Evolutionary conservation across 2,329 filamentous ascomycete species (phyloP).

Genomic region (Colletotrichum lupini): DNA sequence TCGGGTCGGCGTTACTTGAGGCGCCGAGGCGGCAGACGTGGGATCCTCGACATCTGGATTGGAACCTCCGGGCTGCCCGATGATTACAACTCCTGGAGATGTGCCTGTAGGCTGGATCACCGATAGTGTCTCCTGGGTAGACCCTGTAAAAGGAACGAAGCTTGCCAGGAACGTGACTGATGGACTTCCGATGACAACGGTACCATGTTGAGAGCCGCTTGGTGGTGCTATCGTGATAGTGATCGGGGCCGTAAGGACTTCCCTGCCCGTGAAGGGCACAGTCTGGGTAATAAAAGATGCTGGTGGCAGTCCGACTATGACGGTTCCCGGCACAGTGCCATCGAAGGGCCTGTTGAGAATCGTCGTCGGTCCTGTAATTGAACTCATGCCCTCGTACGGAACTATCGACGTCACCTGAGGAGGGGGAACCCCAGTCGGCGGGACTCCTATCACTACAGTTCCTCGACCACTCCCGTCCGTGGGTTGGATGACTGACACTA

Average conservation of each 20-base stretch:
- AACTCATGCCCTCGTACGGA: background rate
- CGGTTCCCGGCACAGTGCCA: background rate
- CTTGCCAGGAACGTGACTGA: background rate
- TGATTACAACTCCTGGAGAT: conserved; percentile 14
- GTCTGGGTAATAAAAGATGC: conserved; percentile 6
- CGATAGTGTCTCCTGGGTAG: conserved; percentile 6
- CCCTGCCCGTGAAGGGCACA: background rate
- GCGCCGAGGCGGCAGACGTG: background rate
- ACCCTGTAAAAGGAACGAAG: background rate
- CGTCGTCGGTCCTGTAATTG: conserved; percentile 17
- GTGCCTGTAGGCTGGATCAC: conserved; percentile 21
- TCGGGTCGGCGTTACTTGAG: background rate
- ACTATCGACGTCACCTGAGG: conserved; percentile 28
- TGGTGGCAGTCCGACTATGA: conserved; percentile 10
- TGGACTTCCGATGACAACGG: conserved; percentile 26
- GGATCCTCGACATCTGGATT: conserved; percentile 15
- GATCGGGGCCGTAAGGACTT: background rate
- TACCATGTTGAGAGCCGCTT: conserved; percentile 24
- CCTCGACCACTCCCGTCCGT: conserved; percentile 7
- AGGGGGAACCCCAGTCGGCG: conserved; percentile 9
- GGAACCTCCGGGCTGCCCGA: conserved; percentile 1
- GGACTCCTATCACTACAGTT: conserved; percentile 25
- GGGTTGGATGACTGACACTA: conserved; percentile 22
- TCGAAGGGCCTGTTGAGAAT: conserved; percentile 20
- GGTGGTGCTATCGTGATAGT: conserved; percentile 11